Evolutionary conservation across 2,329 filamentous ascomycete genomes (phyloP).

Genomic region (Cryphonectria parasitica): DNA sequence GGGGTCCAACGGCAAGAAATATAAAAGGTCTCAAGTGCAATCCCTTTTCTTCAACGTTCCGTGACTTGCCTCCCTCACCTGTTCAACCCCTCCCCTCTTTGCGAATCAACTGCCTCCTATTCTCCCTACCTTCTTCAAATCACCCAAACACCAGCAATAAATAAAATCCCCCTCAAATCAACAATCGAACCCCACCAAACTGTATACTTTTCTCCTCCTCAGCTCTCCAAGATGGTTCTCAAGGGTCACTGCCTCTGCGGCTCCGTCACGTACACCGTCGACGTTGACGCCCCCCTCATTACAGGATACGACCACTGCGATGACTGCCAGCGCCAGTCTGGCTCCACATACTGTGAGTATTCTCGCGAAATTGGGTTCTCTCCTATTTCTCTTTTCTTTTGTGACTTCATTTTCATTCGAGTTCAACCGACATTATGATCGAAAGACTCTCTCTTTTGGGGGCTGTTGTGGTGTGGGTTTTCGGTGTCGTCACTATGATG

Average conservation of each 20-base stretch:
- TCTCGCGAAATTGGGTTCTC: not conserved
- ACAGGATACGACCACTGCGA: conserved; percentile 74
- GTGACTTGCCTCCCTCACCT: not conserved
- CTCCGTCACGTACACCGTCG: conserved; percentile 68
- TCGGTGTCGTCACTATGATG: conserved; percentile 16
- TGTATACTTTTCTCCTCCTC: not conserved
- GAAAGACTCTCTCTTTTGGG: not conserved
- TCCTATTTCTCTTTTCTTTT: not conserved
- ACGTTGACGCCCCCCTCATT: conserved; percentile 54
- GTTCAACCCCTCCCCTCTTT: not conserved
- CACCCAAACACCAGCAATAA: too few relatives aligned
- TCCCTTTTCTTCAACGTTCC: not conserved
- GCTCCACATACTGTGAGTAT: conserved; percentile 67
- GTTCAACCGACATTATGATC: not conserved
- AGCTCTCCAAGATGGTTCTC: conserved; percentile 60
- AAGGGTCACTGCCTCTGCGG: conserved; percentile 74
- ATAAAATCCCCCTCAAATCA: not conserved
- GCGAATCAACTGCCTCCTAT: not conserved
- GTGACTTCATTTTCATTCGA: not conserved
- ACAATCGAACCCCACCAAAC: not conserved
- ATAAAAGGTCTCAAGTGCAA: not conserved
- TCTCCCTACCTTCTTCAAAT: not conserved
- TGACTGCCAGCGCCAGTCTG: conserved; percentile 72
- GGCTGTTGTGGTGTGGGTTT: conserved; percentile 12
- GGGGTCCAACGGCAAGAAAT: not conserved